Base-by-base conservation (phyloP, 441 rosid genomes). In the Mallotus japonicus region DNA sequence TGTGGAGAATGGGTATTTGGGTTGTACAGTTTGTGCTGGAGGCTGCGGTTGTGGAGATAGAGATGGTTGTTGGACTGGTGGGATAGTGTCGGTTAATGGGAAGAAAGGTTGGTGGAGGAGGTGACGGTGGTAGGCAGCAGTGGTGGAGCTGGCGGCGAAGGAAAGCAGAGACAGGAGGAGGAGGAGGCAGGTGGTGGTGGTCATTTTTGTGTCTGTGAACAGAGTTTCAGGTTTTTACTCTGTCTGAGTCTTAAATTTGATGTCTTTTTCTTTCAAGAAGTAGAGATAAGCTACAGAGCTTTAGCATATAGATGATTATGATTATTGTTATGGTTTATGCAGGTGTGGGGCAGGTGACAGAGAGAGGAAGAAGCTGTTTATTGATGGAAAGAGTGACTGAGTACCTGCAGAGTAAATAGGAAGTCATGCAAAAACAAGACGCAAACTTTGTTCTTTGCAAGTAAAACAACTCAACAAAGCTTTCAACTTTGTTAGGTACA, bases 1-100 rank as follows among this genome's bases (percentile, higher is more conserved):
- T 1, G 88, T 63, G 22, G 89, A 83, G 72, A 79, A 84, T 1
- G 92, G 93, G 49, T 77, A 84, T 63, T 89, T 85, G 8, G 91
- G 91, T 65, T 72, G 91, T 62, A 75, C 84, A 0, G 76, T 60
- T n/a, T 67, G 78, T 2, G 75, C 6, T 37, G 40, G 40, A 37
- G 75, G 83, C 51, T 77, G 85, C 0, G 74, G 61, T 16, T 58
- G 76, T 2, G 78, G 81, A 70, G 79, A 49, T 4, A 77, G 77
- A n/a, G 81, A 74, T 4, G 89, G 86, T 0, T 82, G 62, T 15
- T 73, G 74, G 0, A 63, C 15, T 0, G 86, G 91, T 12, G 92
- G 87, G 0, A 74, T 40, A 5, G 73, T 17, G 14, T 80, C 58
- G n/a, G 80, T 59, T 28, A 80, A 44, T 15, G 95, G 85, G 65